Evolutionary conservation across 2,329 filamentous ascomycete genomes (phyloP), one percentile per base, ranked within the genome.

Genomic region (Diplodia mutila): DNA sequence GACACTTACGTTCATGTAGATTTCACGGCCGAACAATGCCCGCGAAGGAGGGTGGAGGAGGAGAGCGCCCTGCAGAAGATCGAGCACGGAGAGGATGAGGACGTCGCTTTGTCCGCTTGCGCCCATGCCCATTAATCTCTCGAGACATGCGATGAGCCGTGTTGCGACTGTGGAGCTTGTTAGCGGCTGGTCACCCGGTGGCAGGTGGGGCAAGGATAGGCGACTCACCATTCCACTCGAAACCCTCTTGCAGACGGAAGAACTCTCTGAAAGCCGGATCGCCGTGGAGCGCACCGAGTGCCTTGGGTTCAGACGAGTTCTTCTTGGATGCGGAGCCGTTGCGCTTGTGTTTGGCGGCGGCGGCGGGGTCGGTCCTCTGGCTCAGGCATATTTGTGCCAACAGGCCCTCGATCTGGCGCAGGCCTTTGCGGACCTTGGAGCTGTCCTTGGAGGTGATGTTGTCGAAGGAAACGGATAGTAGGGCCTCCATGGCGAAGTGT

Each of bases 231-330:
- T 99, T 99, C 91, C 93, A 98, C 82, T 98, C 93, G 77, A 99
- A 99, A 2, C 94, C 92, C 76, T 98, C 94, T 79, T 99, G 95
- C 71, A 98, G 79, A 78, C 97, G 93, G 84, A 97, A 97, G 83
- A 98, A 98, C 80, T 97, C 93, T 72, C 92, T 85, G 77, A 97
- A 98, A 23, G 94, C 94, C 23, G 91, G 92, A 79, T 98, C 95
- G 70, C 90, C 87, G 61, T 87, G 86, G 70, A 97, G 82, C 67
- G 93, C 89, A 25, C 83, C 82, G 61, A 97, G 85, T 76, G 78
- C 84, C 80, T 79, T 80, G 48, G 74, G 69, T 42, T 74, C 72
- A n/a, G 77, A 73, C 27, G 65, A 52, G 16, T 25, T 27, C 65
- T 73, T 73, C 42, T 74, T 75, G 54, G 79, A 73, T 9, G 77